Conservation (phyloP, 805 yeast species). For the Komagataella ulmi region DNA sequence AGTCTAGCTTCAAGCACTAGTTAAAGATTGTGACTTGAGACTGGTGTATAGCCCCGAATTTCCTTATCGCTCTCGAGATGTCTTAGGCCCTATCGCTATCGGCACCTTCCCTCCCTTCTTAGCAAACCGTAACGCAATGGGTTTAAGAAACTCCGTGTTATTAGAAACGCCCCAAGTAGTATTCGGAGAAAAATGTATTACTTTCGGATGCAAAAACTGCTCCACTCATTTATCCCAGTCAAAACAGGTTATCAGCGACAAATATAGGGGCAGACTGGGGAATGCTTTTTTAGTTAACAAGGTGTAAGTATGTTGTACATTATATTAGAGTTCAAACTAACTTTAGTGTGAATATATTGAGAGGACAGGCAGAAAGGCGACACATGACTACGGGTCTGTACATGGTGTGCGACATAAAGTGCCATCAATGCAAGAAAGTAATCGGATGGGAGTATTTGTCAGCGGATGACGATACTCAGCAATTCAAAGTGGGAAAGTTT, state of each 20-base stretch:
- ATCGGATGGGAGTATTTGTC: constrained; percentile 55
- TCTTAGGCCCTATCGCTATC: background rate
- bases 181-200: constrained; percentile 9
- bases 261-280: constrained; percentile 44
- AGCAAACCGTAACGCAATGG: background rate
- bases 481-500: constrained; percentile 48
- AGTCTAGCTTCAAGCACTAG: background rate
- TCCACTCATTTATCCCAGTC: constrained; percentile 16
- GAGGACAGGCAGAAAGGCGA: constrained; percentile 10
- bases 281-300: constrained; percentile 39
- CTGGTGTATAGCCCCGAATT: background rate
- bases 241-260: constrained; percentile 15
- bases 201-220: constrained; percentile 15
- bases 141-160: background rate
- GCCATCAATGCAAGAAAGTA: constrained; percentile 37
- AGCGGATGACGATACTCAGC: constrained; percentile 29
- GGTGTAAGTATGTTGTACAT: constrained; percentile 17
- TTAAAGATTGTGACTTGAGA: too few species aligned
- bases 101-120: background rate
- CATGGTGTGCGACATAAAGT: constrained; percentile 39
- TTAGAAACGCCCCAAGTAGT: constrained; percentile 1
- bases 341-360: constrained; percentile 9
- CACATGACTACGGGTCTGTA: constrained; percentile 50
- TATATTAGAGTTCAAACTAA: background rate
- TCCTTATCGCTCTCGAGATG: background rate